Evolutionary conservation across 208 protist species (phyloP), one percentile per base, ranked within the genome.

Genomic region (Novymonas esmeraldas): DNA sequence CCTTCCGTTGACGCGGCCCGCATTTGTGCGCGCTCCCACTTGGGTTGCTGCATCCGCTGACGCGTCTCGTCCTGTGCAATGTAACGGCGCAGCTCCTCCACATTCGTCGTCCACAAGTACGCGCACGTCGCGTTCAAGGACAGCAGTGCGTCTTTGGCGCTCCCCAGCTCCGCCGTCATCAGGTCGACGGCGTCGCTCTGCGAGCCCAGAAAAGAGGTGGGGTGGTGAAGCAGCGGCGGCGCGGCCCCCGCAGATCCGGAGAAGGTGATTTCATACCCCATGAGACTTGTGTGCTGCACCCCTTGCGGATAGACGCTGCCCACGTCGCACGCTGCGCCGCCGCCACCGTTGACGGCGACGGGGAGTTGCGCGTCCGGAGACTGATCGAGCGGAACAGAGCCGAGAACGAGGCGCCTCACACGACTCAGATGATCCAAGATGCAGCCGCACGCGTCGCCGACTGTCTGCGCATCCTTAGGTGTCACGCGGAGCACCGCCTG

Each of bases 21-120:
- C 78, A 83, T 83, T 14, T 56, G 62, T 10, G 61, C 65, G 34
- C 55, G 68, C 67, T 70, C 65, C 50, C 64, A 61, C 50, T 77
- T 52, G 1, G 70, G 59, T 41, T 70, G 69, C 31, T 63, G 54
- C 6, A 57, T 63, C n/a, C 52, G 54, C 9, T 66, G 68, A 20
- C 70, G 60, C 29, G 69, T 73, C 33, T 72, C 66, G 9, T 64
- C 66, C 29, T 71, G 60, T 31, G 64, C 67, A 24, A 72, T n/a
- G 54, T 70, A 83, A n/a, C 63, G 51, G n/a, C 76, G 63, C 49
- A 89, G 52, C 41, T 42, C 39, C 33, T 65, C 57, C 31, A 82
- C 58, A 28, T 86, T 58, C 3, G 70, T 79, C 13, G 84, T 89
- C 80, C 78, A 84, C 11, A 89, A 41, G 63, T 74, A 89, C 26